Evolutionary conservation across 148 eudicot genomes (phyloP).

Genomic region (Rheum nobile): DNA sequence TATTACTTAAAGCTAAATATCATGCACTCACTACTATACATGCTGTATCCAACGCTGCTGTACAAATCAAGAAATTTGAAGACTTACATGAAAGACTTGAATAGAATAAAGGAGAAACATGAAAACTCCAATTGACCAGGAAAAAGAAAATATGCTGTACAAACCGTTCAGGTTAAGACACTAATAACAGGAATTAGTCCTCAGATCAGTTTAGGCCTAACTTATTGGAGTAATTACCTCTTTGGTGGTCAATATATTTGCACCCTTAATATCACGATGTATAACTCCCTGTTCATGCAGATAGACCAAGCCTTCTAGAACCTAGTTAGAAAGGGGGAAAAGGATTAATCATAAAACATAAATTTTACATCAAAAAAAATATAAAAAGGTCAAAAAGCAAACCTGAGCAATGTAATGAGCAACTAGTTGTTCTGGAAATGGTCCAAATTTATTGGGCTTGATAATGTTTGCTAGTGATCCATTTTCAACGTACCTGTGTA

Average conservation of each 20-base stretch:
- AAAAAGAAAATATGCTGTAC: neutral
- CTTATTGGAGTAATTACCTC: slow-evolving; percentile 41
- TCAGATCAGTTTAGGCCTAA: neutral
- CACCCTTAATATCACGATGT: slow-evolving; percentile 99
- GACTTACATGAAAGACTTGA: neutral
- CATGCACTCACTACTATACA: neutral
- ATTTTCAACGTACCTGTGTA: slow-evolving; percentile 84
- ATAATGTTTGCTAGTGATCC: slow-evolving; percentile 98
- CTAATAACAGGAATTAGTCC: neutral
- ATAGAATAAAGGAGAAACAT: neutral
- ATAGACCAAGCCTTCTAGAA: slow-evolving; percentile 96
- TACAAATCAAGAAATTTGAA: neutral
- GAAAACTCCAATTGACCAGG: neutral
- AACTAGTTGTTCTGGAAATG: slow-evolving; percentile 96
- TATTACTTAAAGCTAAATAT: neutral
- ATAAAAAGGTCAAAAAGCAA: slow-evolving; percentile 11
- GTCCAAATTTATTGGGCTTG: slow-evolving; percentile 98
- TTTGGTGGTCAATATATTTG: slow-evolving; percentile 93
- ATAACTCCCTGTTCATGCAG: slow-evolving; percentile 99
- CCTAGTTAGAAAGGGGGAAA: slow-evolving; percentile 25
- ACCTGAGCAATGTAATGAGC: slow-evolving; percentile 97
- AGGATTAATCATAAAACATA: slow-evolving; percentile 8
- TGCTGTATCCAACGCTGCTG: neutral
- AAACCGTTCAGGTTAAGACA: neutral
- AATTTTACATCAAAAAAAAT: neutral